Base-by-base conservation (phyloP, 2,329 filamentous ascomycete genomes). In the Penicillium sp. region DNA sequence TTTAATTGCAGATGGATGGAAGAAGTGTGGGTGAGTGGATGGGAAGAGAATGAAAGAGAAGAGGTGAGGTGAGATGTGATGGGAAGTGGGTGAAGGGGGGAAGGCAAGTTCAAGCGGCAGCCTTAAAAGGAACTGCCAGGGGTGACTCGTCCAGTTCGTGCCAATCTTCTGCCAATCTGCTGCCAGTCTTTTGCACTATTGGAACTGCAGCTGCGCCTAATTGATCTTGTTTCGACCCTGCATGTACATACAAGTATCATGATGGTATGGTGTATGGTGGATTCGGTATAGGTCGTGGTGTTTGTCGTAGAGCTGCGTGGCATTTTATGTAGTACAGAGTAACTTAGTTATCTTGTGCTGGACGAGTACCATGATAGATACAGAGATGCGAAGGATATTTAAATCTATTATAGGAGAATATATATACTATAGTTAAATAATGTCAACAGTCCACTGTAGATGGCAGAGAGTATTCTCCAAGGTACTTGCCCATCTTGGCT, bases 1-100 rank as follows among this genome's bases (percentile, higher is more conserved):
- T 43, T 74, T 29, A 45, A 36, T 14, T 43, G 46, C 31, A 16
- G 45, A 31, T 11, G 24, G 24, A 10, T 28, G 24, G 10, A 28
- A 28, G 24, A 28, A 28, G 24, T 28, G 24, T 5, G 10, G 24
- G 24, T 28, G 24, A 28, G 24, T 5, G 10, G 10, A 10, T 28
- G 31, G 13, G 31, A 33, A 14, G 31, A 33, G 13, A 10, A 33
- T 8, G 31, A 8, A 33, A 33, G 31, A 33, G 31, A 14, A 33
- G 13, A 33, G 24, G n/a, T n/a, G n/a, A 28, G 24, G 24, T 28
- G 10, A 28, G 24, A 28, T 5, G 24, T 10, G 10, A 28, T 5
- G 24, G 24, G 5, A 28, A n/a, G n/a, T n/a, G 24, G 10, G 24
- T 5, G 24, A 28, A 10, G 10, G 24, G 24, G 24, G 24, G 10